Conservation (phyloP, 352 stramenopile genomes). For the Pilasporangium apinafurcum region DNA sequence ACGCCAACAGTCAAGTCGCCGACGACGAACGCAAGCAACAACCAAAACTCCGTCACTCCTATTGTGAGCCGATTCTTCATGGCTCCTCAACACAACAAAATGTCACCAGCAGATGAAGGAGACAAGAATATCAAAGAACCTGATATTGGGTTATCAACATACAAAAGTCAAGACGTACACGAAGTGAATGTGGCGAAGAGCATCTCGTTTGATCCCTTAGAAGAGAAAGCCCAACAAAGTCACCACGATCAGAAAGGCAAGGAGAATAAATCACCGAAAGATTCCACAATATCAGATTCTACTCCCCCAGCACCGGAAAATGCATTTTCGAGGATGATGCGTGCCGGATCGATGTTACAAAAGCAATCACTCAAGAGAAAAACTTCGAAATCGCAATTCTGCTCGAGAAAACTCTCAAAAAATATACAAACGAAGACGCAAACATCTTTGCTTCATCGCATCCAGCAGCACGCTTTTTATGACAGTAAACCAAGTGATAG, state of each 20-base stretch:
- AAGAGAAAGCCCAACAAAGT: conserved; percentile 16
- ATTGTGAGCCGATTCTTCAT: conserved; percentile 14
- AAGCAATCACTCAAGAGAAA: conserved; percentile 54
- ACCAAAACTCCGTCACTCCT: too few relatives aligned
- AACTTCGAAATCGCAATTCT: conserved; percentile 7
- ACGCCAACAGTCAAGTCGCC: not conserved
- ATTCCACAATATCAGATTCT: not conserved
- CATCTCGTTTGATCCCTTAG: conserved; percentile 44
- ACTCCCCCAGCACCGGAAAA: conserved; percentile 25
- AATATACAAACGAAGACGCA: too few relatives aligned
- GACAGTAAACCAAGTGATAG: not conserved
- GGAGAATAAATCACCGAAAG: conserved; percentile 32
- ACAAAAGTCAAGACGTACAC: conserved; percentile 46
- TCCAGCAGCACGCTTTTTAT: conserved; percentile 18
- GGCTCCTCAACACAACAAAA: conserved; percentile 11
- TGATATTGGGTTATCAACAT: conserved; percentile 1
- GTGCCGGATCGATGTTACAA: conserved; percentile 45
- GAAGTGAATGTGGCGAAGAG: conserved; percentile 37
- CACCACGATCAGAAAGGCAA: conserved; percentile 15
- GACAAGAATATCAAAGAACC: conserved; percentile 15
- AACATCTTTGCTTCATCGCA: conserved; percentile 10
- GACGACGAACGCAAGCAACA: too few relatives aligned
- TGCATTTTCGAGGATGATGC: conserved; percentile 81
- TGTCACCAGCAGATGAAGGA: conserved; percentile 17
- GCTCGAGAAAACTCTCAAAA: too few relatives aligned